phyloP scores from a whole-genome alignment of 2,329 filamentous ascomycete species.

The Curvularia sp. region DNA sequence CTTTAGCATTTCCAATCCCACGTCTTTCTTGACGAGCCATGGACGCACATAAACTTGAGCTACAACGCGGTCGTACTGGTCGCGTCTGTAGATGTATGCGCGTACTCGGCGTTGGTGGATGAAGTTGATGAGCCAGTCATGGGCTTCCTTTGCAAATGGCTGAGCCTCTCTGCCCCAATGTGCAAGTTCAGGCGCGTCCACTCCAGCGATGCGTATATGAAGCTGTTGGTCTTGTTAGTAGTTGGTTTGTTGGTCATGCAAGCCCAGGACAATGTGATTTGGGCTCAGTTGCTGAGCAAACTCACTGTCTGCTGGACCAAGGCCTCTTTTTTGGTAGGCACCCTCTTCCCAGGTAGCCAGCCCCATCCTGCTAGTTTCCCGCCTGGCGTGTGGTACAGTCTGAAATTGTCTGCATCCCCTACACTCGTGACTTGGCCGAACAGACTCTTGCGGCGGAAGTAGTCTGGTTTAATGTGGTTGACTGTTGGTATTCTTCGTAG shows the following conservation, averaged over 20 bases:
- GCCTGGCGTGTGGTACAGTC: conserved; percentile 93
- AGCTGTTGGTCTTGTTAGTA: conserved; percentile 63
- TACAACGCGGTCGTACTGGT: conserved; percentile 92
- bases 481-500: conserved; percentile 84
- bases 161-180: conserved; percentile 92
- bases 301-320: conserved; percentile 79
- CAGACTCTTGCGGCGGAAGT: conserved; percentile 77
- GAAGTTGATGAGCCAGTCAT: conserved; percentile 78
- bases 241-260: conserved; percentile 2
- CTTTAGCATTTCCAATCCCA: conserved; percentile 89
- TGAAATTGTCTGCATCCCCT: conserved; percentile 95
- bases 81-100: conserved; percentile 80
- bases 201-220: conserved; percentile 84
- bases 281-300: background rate
- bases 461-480: conserved; percentile 74
- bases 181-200: conserved; percentile 91
- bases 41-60: conserved; percentile 80
- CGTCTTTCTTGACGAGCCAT: conserved; percentile 74
- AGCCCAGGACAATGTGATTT: background rate
- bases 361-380: conserved; percentile 87
- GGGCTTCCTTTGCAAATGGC: conserved; percentile 80
- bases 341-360: conserved; percentile 76
- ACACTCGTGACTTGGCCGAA: conserved; percentile 91
- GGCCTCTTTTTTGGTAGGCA: conserved; percentile 72
- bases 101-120: conserved; percentile 77